Evolutionary conservation across 2,329 filamentous ascomycete genomes (phyloP), one percentile per base, ranked within the genome.

Genomic region (Aurifilum marmelostoma): DNA sequence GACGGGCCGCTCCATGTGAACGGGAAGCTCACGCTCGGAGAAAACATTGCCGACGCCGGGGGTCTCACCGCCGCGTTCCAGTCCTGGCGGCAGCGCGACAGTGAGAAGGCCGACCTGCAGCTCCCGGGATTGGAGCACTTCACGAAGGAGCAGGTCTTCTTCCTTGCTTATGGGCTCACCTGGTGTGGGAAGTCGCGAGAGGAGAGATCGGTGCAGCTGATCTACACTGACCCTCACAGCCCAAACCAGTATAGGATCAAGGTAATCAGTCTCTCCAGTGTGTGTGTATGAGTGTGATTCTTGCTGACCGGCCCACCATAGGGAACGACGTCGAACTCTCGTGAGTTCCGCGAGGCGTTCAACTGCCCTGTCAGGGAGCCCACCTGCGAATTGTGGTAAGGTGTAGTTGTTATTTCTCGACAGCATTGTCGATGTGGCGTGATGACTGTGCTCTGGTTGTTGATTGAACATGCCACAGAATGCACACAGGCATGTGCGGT

Each of bases 11-110:
- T 90, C 0, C 85, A 89, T 70, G 85, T 92, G 67, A 88, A 91
- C 69, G 90, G 90, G 12, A 80, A 80, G 32, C 80, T 88, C 18
- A 92, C 90, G 0, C 79, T 92, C 1, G 88, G 87, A 27, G 91
- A 92, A 79, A 92, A 92, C 75, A 89, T 92, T 74, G 89, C 90
- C 1, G 91, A 92, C 76, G 88, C 90, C 0, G 90, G 89, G 21
- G 91, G 90, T 18, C 75, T 92, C 0, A 83, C 84, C 9, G 87
- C 89, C 0, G 83, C 89, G 0, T 92, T 87, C 75, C 81, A 84
- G 32, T 89, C 89, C 0, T 93, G 90, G 90, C 85, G 88, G 75
- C 85, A 84, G 71, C 83, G 84, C 14, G 84, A 87, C 41, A 77
- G 80, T 2, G 79, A 83, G 50, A 83, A 81, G n/a, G 81, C 85